Base-by-base conservation (phyloP, 257 asterid genomes). In the Haberlea rhodopensis region DNA sequence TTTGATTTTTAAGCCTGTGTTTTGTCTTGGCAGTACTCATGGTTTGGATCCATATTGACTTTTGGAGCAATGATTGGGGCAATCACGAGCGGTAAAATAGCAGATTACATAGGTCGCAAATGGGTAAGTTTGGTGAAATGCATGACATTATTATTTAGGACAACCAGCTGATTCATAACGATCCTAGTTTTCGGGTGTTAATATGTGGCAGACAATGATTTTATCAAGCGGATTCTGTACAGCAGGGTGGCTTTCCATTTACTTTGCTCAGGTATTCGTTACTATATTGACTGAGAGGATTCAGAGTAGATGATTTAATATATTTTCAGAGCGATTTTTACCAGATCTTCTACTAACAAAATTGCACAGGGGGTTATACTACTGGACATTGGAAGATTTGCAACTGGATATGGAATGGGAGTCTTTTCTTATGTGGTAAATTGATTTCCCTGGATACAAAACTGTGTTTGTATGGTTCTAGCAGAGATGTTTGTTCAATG, bases 51-150 rank as follows among this genome's bases (percentile, higher is more conserved):
- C n/a, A 65, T 79, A 62, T 46, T 82, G 76, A 82, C 87, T 11
- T 79, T 82, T 69, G 87, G 87, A 16, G 87, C 87, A 10, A 81
- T 81, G 87, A 79, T 82, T 66, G 87, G 87, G n/a, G 87, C 85
- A 8, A 82, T 82, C 34, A 79, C 81, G 2, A 79, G 79, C 15
- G 87, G 87, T 48, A 76, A 76, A 19, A 74, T 79, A 9, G 85
- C 82, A 13, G 87, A 82, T 75, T 74, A 60, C 27, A 23, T 70
- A 28, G 85, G 87, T 3, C 79, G 87, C 8, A 82, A 82, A 66
- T 81, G 80, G 79, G 85, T 82, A 70, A 71, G 81, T 37, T 59
- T 26, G 53, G 22, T 3, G 23, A 18, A 5, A 58, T 56, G 27
- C 4, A 24, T 13, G 5, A 3, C 10, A 60, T 23, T 10, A 20